Evolutionary conservation across 1,139 yeast genomes (phyloP).

Genomic region (Kodamaea plutei): DNA sequence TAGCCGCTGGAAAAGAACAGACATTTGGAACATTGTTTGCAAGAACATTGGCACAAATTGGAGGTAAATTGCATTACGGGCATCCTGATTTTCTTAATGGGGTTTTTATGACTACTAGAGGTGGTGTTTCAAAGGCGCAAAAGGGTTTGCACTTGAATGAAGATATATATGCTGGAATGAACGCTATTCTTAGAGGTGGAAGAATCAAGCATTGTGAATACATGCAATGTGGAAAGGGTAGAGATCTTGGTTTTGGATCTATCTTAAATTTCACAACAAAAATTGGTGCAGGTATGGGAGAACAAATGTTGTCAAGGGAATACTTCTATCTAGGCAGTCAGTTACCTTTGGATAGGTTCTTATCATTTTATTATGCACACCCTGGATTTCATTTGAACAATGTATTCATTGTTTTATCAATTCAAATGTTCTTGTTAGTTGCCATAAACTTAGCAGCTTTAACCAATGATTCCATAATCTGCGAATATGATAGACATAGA

Average conservation of each 20-base stretch:
- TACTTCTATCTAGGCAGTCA: constrained; percentile 78
- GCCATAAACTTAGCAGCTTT: constrained; percentile 66
- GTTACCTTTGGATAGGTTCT: constrained; percentile 72
- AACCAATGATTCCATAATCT: constrained; percentile 54
- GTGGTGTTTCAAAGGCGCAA: constrained; percentile 88
- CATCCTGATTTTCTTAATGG: constrained; percentile 88
- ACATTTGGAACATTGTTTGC: constrained; percentile 91
- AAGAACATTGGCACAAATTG: constrained; percentile 77
- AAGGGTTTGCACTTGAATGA: constrained; percentile 82
- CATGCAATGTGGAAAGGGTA: constrained; percentile 87
- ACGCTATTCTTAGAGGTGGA: constrained; percentile 76
- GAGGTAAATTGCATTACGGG: constrained; percentile 87
- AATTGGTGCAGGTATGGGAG: constrained; percentile 96
- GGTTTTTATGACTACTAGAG: constrained; percentile 84
- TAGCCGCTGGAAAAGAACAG: constrained; percentile 92
- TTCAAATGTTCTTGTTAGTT: constrained; percentile 66
- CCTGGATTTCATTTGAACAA: constrained; percentile 89
- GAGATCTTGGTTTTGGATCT: constrained; percentile 84
- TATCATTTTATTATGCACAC: constrained; percentile 87
- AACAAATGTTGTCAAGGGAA: constrained; percentile 79
- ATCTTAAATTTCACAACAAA: constrained; percentile 81
- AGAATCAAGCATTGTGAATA: constrained; percentile 84
- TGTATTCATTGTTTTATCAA: constrained; percentile 69
- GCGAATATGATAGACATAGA: constrained; percentile 47
- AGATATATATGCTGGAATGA: constrained; percentile 91